A percentile compares a stretch with the other conserved stretches of the same genome.
These are phyloP conservation scores for Salvia miltiorrhiza DNA, from an alignment of 257 asterid species.

Conservation along the genomic window DNA sequence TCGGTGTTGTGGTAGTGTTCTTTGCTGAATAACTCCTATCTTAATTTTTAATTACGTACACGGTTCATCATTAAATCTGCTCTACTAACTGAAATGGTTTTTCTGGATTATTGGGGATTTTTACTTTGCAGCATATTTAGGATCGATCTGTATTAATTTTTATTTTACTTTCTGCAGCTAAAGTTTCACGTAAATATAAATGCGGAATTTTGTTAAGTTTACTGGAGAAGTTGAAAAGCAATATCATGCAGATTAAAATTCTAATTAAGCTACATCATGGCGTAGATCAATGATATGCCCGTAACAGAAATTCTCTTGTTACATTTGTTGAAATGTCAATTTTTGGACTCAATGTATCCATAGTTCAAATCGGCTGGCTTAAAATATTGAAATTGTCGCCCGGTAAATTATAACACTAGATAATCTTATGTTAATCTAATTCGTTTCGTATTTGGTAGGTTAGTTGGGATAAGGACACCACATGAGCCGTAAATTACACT, in stretches of 20 bases:
- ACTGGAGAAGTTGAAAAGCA: neutral
- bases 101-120: neutral
- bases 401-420: neutral
- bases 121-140: constrained; percentile 4
- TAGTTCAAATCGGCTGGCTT: constrained; percentile 5
- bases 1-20: neutral
- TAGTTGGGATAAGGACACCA: constrained; percentile 22
- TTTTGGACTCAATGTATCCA: neutral
- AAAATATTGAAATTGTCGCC: constrained; percentile 6
- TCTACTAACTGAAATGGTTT: neutral
- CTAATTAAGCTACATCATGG: neutral
- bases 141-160: neutral
- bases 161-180: too few species aligned
- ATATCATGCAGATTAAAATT: neutral
- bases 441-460: neutral
- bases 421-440: neutral
- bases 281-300: neutral
- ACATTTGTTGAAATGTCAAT: neutral
- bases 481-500: neutral
- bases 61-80: neutral
- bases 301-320: neutral
- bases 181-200: neutral
- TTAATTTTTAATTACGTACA: neutral
- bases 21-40: neutral
- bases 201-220: neutral